These are phyloP conservation scores for Cryptococcus neoformans DNA, from an alignment of 1,284 basidiomycete species.

Conservation along the genomic window DNA sequence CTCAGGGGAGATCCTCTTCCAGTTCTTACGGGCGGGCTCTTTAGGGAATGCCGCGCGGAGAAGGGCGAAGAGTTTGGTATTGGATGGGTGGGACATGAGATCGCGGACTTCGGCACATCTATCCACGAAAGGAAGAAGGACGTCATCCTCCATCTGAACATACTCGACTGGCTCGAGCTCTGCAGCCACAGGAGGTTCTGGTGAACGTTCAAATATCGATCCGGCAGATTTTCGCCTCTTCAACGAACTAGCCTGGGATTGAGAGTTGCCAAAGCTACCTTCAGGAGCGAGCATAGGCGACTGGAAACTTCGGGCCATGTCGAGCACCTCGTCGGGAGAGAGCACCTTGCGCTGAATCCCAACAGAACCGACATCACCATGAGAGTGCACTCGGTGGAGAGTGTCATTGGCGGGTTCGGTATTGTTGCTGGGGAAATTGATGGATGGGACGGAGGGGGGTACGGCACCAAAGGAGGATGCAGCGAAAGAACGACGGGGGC, in stretches of 20 bases:
- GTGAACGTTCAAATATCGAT: slow-evolving; percentile 3
- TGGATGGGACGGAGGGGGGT: slow-evolving; percentile 13
- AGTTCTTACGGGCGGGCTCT: slow-evolving; percentile 22
- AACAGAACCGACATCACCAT: slow-evolving; percentile 12
- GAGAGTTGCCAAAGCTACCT: slow-evolving; percentile 10
- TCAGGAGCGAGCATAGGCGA: slow-evolving; percentile 25
- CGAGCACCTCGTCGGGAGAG: slow-evolving; percentile 43
- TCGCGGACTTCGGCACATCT: slow-evolving; percentile 40
- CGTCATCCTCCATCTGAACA: slow-evolving; percentile 43
- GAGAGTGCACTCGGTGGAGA: slow-evolving; percentile 14
- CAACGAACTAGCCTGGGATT: slow-evolving; percentile 16
- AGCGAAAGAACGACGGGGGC: slow-evolving; percentile 37
- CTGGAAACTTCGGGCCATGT: slow-evolving; percentile 35
- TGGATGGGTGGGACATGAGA: slow-evolving; percentile 32
- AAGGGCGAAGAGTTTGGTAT: slow-evolving; percentile 33
- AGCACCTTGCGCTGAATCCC: slow-evolving; percentile 29
- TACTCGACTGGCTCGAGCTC: slow-evolving; percentile 50
- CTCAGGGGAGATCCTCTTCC: slow-evolving; percentile 36
- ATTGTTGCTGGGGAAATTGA: background rate
- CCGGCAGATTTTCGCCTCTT: slow-evolving; percentile 32
- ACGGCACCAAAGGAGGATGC: slow-evolving; percentile 33
- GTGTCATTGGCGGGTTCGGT: background rate
- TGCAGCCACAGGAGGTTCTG: slow-evolving; percentile 16
- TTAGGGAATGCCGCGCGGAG: slow-evolving; percentile 43
- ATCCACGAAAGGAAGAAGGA: slow-evolving; percentile 44